Base-by-base conservation (phyloP, 352 stramenopile species). In the Phytophthora idaei region DNA sequence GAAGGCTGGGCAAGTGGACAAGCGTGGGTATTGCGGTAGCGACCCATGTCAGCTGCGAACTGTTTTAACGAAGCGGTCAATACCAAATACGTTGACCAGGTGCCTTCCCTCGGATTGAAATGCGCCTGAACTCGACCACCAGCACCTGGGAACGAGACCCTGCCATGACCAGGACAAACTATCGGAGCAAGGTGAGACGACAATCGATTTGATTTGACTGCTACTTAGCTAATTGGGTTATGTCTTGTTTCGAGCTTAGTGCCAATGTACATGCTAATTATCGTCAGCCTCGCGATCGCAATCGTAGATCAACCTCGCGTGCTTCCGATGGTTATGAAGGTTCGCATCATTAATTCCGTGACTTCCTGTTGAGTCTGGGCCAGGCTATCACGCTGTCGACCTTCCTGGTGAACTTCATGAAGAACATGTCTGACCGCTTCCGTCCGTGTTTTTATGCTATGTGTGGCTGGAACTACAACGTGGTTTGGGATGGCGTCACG, bases 391-490 rank as follows among this genome's bases (percentile, higher is more conserved):
- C 80, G 9, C 67, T 92, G 37, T 75, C 77, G 36, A 72, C 73
- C 57, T 62, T 91, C 31, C 64, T 91, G 11, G 90, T 83, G 17
- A 83, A 93, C 51, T 89, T 93, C 51, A 78, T 77, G 36, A 93
- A 93, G 66, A 80, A 82, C 58, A 76, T 85, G 56, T 76, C 81
- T 1, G 85, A 83, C 1, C 79, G 85, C 27, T 91, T 93, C 53
- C 81, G 85, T 11, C 85, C 85, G 34, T 85, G 78, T 61, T 93
- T 91, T 63, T 89, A 89, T 64, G 76, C 87, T 50, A 90, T 92
- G 80, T 92, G 85, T 51, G 76, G 76, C 39, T 93, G 85, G 85
- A 67, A 91, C 51, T 81, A 75, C 50, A 62, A 77, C 50, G 63
- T 86, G 17, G 68, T 89, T 21, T 93, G 85, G 85, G 83, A 93